These are phyloP conservation scores for Lycium ferocissimum DNA, from an alignment of 257 asterid species.

Conservation along the genomic window DNA sequence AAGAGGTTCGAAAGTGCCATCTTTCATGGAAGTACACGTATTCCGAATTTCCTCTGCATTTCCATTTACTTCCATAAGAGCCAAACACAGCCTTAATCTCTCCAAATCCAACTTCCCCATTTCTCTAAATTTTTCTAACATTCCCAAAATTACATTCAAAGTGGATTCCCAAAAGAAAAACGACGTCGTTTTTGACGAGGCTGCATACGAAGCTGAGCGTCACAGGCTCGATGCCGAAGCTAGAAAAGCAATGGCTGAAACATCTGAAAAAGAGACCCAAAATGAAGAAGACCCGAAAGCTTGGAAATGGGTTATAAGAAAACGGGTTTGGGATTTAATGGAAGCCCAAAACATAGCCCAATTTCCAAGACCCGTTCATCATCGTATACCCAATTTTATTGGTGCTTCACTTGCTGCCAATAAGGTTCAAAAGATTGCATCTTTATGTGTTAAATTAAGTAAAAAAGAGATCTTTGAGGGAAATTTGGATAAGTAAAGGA, in stretches of 20 bases:
- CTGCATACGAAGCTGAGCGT: slow-evolving; percentile 86
- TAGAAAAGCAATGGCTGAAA: slow-evolving; percentile 69
- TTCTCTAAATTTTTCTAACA: slow-evolving; percentile 29
- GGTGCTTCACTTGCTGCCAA: slow-evolving; percentile 71
- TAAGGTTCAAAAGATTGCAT: slow-evolving; percentile 49
- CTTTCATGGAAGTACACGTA: slow-evolving; percentile 52
- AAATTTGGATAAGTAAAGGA: neutral
- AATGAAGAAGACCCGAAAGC: slow-evolving; percentile 73
- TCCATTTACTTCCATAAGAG: slow-evolving; percentile 36
- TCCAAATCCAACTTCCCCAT: slow-evolving; percentile 38
- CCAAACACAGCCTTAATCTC: slow-evolving; percentile 35
- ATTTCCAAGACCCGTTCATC: slow-evolving; percentile 95
- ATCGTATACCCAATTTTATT: slow-evolving; percentile 85
- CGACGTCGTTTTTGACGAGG: slow-evolving; percentile 55
- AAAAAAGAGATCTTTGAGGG: neutral
- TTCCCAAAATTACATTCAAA: slow-evolving; percentile 32
- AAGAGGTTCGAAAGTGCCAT: neutral
- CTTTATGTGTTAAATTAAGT: neutral
- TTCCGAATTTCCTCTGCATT: slow-evolving; percentile 46
- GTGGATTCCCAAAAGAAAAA: slow-evolving; percentile 33
- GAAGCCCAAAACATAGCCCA: slow-evolving; percentile 85
- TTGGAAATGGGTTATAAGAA: slow-evolving; percentile 87
- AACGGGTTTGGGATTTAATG: slow-evolving; percentile 88
- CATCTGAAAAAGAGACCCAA: slow-evolving; percentile 48
- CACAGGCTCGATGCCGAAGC: slow-evolving; percentile 45